Percentiles rank a stretch among this genome's conserved stretches.
Conservation (phyloP, 495 filamentous ascomycete species). For the Daldinia concentrica region DNA sequence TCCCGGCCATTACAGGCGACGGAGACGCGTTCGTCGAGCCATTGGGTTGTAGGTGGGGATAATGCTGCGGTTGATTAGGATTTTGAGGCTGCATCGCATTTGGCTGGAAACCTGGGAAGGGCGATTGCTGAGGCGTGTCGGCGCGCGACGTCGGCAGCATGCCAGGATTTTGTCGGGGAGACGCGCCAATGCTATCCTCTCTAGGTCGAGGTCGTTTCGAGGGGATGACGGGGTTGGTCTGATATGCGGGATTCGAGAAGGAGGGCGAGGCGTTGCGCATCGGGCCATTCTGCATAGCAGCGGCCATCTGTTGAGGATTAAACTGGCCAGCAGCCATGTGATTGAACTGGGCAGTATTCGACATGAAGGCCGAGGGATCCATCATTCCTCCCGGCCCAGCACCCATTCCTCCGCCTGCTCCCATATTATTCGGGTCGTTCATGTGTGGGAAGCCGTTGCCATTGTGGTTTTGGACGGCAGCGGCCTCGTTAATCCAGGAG, state of each 20-base stretch:
- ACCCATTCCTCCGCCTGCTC: slow-evolving; percentile 48
- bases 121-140: slow-evolving; percentile 85
- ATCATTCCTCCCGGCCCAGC: slow-evolving; percentile 55
- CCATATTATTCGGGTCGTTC: slow-evolving; percentile 60
- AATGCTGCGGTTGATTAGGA: slow-evolving; percentile 69
- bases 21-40: slow-evolving; percentile 84
- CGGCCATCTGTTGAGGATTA: slow-evolving; percentile 70
- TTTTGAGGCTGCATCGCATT: slow-evolving; percentile 66
- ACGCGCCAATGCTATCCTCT: slow-evolving; percentile 85
- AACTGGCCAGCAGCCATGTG: slow-evolving; percentile 52
- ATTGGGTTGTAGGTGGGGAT: slow-evolving; percentile 85
- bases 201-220: slow-evolving; percentile 84
- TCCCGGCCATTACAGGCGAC: slow-evolving; percentile 78
- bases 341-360: slow-evolving; percentile 62
- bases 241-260: slow-evolving; percentile 74
- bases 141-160: slow-evolving; percentile 84
- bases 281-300: slow-evolving; percentile 83
- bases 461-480: slow-evolving; percentile 76
- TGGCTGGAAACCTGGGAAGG: slow-evolving; percentile 67
- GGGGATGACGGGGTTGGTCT: slow-evolving; percentile 83
- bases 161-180: slow-evolving; percentile 78
- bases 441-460: slow-evolving; percentile 78
- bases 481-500: slow-evolving; percentile 83
- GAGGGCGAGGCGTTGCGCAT: slow-evolving; percentile 82
- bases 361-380: slow-evolving; percentile 64